These are phyloP conservation scores for Stagonosporopsis tanaceti DNA, from an alignment of 2,329 filamentous ascomycete genomes.

Conservation along the genomic window DNA sequence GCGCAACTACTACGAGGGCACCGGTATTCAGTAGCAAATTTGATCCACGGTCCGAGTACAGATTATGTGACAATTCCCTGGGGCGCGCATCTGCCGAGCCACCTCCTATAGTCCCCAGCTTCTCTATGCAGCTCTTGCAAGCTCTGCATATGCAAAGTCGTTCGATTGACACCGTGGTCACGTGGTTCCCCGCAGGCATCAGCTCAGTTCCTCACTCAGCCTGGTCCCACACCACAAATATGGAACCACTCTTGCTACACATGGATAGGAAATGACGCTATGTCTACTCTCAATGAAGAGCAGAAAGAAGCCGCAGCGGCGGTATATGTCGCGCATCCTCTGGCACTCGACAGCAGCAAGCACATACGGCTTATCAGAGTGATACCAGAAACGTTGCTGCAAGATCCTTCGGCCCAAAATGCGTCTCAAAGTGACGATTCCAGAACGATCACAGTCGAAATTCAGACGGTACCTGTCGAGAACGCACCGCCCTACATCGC, in stretches of 20 bases:
- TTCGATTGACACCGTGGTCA: background rate
- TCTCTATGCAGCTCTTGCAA: too few relatives aligned
- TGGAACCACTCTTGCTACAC: background rate
- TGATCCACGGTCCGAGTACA: too few relatives aligned
- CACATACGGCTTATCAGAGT: background rate
- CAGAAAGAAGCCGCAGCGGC: too few relatives aligned
- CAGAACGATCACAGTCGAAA: background rate
- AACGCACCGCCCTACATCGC: slow-evolving; percentile 38
- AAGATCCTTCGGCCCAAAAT: background rate
- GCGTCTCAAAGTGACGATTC: background rate
- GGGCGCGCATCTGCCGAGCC: too few relatives aligned
- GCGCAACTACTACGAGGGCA: too few relatives aligned
- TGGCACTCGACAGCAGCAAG: background rate
- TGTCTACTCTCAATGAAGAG: background rate
- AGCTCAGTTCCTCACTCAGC: background rate
- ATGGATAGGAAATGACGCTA: background rate
- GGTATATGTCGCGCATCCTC: background rate
- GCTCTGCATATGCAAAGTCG: too few relatives aligned
- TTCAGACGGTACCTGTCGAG: background rate
- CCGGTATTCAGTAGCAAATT: too few relatives aligned
- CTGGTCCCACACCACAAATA: background rate
- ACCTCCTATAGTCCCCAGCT: too few relatives aligned
- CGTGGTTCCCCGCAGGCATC: background rate
- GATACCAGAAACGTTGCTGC: background rate
- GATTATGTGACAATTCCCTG: too few relatives aligned